A percentile compares a stretch with the other conserved stretches of the same genome.
Conservation (phyloP, 2,329 filamentous ascomycete genomes). For the Ophidiomyces ophidiicola region DNA sequence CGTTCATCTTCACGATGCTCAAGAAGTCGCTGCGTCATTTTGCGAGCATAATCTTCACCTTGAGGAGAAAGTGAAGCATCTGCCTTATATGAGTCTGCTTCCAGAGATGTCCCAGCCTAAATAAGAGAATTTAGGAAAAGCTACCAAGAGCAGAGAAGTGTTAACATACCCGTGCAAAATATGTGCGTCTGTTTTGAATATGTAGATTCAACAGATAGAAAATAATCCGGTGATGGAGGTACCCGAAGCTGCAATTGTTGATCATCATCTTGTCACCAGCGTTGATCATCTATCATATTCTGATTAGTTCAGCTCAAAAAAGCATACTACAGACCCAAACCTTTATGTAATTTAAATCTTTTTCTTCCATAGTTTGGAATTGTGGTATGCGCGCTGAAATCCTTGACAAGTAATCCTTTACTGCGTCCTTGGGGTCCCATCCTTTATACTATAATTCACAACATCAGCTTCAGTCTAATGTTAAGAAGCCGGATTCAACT, state of each 20-base stretch:
- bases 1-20: slow-evolving; percentile 75
- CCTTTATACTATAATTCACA: slow-evolving; percentile 54
- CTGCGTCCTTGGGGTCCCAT: slow-evolving; percentile 85
- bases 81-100: slow-evolving; percentile 82
- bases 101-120: slow-evolving; percentile 66
- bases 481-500: slow-evolving; percentile 23
- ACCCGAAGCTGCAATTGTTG: slow-evolving; percentile 95
- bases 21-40: slow-evolving; percentile 74
- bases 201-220: slow-evolving; percentile 97
- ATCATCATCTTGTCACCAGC: slow-evolving; percentile 85
- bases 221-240: slow-evolving; percentile 90
- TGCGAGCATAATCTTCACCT: slow-evolving; percentile 66
- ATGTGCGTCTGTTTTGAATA: slow-evolving; percentile 88
- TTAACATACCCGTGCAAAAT: slow-evolving; percentile 59
- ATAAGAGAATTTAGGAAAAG: slow-evolving; percentile 16
- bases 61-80: slow-evolving; percentile 74
- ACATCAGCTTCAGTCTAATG: neutral
- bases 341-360: slow-evolving; percentile 91
- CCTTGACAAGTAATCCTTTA: slow-evolving; percentile 76
- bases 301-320: neutral
- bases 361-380: slow-evolving; percentile 93
- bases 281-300: slow-evolving; percentile 66
- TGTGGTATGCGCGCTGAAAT: slow-evolving; percentile 89
- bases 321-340: slow-evolving; percentile 18
- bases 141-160: neutral